Percentiles rank a stretch among this genome's conserved stretches.
Conservation (phyloP, 768 basidiomycete species). For the Amylocystis lapponica region DNA sequence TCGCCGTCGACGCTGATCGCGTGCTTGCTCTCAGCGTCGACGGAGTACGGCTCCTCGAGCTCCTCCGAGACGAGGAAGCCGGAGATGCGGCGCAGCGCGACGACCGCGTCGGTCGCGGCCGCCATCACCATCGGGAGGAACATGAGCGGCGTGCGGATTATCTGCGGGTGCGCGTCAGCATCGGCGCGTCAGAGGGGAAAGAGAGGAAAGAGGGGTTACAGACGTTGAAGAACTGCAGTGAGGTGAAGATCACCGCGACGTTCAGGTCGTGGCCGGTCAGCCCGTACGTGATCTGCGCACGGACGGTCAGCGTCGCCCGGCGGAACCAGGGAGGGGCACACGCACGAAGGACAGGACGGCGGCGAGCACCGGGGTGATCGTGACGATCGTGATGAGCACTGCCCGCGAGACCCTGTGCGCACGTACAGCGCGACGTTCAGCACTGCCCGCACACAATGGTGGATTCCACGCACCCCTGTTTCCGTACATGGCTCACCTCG, state of each 20-base stretch:
- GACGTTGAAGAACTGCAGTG: constrained; percentile 80
- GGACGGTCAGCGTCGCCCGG: background rate
- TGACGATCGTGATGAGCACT: constrained; percentile 37
- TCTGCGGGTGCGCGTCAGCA: constrained; percentile 26
- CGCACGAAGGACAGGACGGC: constrained; percentile 67
- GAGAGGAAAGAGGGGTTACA: constrained; percentile 45
- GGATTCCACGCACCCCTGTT: constrained; percentile 20
- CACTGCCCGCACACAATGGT: background rate
- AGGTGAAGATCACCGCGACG: constrained; percentile 75
- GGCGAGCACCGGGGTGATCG: constrained; percentile 60
- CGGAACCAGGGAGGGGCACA: constrained; percentile 1
- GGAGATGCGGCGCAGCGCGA: constrained; percentile 71
- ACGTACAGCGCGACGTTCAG: background rate
- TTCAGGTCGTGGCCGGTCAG: constrained; percentile 56
- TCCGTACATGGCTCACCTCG: constrained; percentile 57
- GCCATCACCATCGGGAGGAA: constrained; percentile 51
- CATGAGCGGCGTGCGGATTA: constrained; percentile 54
- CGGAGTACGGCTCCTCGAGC: constrained; percentile 49
- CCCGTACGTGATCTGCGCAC: constrained; percentile 52
- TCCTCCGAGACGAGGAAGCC: constrained; percentile 84
- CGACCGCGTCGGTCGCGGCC: constrained; percentile 63
- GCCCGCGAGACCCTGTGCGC: constrained; percentile 20
- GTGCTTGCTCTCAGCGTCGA: constrained; percentile 46
- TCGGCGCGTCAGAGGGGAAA: constrained; percentile 6
- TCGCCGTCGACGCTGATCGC: constrained; percentile 64